phyloP scores from a whole-genome alignment of 2,329 filamentous ascomycete genomes.

The Nemania sp. region DNA sequence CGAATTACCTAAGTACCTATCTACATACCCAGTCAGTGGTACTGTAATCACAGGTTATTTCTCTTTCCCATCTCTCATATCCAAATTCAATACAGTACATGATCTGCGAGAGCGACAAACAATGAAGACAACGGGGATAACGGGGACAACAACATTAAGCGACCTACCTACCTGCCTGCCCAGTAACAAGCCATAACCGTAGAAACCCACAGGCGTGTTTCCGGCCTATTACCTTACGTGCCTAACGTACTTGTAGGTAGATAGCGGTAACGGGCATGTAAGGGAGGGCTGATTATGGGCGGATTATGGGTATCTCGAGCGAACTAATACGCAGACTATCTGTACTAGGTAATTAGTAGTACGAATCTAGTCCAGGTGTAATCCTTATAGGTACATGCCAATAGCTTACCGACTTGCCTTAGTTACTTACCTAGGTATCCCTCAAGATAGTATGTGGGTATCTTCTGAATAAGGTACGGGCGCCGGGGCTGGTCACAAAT shows the following conservation, averaged over 20 bases:
- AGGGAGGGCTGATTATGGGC: too few species aligned
- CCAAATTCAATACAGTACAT: neutral
- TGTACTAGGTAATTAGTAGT: too few species aligned
- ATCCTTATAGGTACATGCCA: neutral
- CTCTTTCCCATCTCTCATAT: neutral
- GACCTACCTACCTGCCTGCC: too few species aligned
- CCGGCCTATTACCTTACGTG: neutral
- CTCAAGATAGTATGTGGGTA: slow-evolving; percentile 18
- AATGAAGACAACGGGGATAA: neutral
- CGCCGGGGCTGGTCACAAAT: slow-evolving; percentile 2
- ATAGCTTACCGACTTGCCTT: neutral
- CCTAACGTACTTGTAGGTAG: neutral
- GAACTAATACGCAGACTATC: too few species aligned
- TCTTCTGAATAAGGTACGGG: slow-evolving; percentile 4
- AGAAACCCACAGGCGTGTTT: neutral
- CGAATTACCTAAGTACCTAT: neutral
- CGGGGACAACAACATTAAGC: neutral
- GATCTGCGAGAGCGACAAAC: neutral
- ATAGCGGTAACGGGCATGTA: neutral
- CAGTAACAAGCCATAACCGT: slow-evolving; percentile 11
- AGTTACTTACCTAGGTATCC: neutral
- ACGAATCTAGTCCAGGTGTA: too few species aligned
- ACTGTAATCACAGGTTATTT: neutral
- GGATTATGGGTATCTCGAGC: too few species aligned
- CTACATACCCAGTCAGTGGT: neutral